These are phyloP conservation scores for Aspergillus costaricaensis DNA, from an alignment of 2,329 filamentous ascomycete species.

Conservation along the genomic window DNA sequence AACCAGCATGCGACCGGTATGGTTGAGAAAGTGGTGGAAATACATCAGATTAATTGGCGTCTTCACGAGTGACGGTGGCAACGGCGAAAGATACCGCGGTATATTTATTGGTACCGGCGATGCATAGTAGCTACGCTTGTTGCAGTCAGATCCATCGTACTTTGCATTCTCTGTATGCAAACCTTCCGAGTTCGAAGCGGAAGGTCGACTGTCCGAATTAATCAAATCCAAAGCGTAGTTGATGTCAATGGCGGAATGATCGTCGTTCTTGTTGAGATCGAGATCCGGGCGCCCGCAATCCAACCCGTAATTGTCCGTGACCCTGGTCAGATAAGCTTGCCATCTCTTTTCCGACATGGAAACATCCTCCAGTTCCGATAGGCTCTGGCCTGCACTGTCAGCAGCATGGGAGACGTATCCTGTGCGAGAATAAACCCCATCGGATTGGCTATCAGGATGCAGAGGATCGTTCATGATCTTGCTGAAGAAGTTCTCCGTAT, in stretches of 20 bases:
- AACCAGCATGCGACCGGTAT: slow-evolving; percentile 70
- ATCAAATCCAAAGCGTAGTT: slow-evolving; percentile 43
- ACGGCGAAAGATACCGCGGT: slow-evolving; percentile 56
- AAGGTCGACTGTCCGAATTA: slow-evolving; percentile 18
- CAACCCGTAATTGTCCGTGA: slow-evolving; percentile 62
- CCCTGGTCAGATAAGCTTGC: slow-evolving; percentile 35
- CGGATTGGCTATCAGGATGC: not conserved
- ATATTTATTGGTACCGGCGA: slow-evolving; percentile 68
- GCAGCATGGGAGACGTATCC: not conserved
- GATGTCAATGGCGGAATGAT: slow-evolving; percentile 64
- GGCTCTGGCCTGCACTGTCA: not conserved
- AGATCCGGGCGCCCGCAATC: slow-evolving; percentile 70
- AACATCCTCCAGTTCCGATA: slow-evolving; percentile 7
- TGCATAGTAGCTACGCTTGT: slow-evolving; percentile 68
- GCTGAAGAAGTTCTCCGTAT: slow-evolving; percentile 16
- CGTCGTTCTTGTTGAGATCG: slow-evolving; percentile 71
- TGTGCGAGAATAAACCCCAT: not conserved
- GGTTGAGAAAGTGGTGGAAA: slow-evolving; percentile 74
- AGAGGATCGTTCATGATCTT: slow-evolving; percentile 15
- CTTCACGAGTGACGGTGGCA: slow-evolving; percentile 61
- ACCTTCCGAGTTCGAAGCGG: slow-evolving; percentile 5
- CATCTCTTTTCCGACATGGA: slow-evolving; percentile 31
- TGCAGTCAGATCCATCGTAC: slow-evolving; percentile 49
- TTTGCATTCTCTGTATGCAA: slow-evolving; percentile 4
- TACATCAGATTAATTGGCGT: slow-evolving; percentile 81